Evolutionary conservation across 257 asterid species (phyloP).

Genomic region (Solanum virginianum): DNA sequence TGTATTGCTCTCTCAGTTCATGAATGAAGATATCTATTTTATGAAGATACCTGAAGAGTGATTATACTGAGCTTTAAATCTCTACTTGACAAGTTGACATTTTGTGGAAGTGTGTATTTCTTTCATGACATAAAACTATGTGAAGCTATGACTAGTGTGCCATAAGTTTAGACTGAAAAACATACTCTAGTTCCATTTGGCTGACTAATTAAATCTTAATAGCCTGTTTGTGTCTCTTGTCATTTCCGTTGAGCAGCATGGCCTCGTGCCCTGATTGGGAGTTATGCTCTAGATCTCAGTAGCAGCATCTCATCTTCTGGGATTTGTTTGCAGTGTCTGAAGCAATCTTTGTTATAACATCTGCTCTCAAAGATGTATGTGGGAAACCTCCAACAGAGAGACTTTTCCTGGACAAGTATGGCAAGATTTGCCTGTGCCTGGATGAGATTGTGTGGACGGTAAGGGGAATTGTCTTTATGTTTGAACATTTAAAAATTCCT

Average conservation of each 20-base stretch:
- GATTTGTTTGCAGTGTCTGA: constrained; percentile 51
- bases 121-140: background rate
- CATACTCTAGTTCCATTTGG: background rate
- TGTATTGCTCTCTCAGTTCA: background rate
- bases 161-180: background rate
- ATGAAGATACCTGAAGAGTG: background rate
- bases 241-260: background rate
- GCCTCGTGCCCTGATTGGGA: background rate
- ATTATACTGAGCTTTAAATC: background rate
- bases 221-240: background rate
- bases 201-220: background rate
- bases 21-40: background rate
- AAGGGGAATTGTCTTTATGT: background rate
- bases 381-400: constrained; percentile 90
- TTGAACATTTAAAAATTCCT: background rate
- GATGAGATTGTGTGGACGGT: constrained; percentile 99
- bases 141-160: background rate
- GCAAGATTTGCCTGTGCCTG: constrained; percentile 86
- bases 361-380: constrained; percentile 90
- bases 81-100: background rate
- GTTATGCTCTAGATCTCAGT: background rate
- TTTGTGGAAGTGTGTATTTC: background rate
- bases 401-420: constrained; percentile 89
- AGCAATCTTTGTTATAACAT: constrained; percentile 74
- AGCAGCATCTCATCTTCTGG: background rate